Evolutionary conservation across 768 basidiomycete species (phyloP), one percentile per base, ranked within the genome.

Genomic region (Boletus coccyginus): DNA sequence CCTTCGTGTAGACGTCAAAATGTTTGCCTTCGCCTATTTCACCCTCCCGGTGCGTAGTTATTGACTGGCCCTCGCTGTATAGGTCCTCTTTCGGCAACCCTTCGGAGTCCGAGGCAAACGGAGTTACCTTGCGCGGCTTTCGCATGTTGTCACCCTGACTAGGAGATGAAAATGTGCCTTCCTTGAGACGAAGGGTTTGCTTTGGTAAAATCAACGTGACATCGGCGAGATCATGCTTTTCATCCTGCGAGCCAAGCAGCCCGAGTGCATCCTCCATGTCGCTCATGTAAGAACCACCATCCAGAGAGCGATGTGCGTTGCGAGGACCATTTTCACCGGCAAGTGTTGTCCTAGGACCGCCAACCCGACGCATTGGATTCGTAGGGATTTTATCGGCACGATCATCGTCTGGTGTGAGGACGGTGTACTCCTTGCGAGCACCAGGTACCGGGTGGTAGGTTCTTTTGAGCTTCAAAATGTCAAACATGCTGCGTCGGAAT

Each of bases 401-500:
- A 12, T 56, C 54, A 32, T 48, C 56, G 3, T 31, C 49, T 7
- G 36, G 42, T 5, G 17, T 16, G 17, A 62, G 32, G 33, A 31
- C 36, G 4, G 39, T 12, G 33, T 62, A 54, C 19, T 52, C 44
- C 17, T 45, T 41, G 36, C 14, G 44, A 16, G n/a, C 19, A 19
- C 24, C 56, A 14, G 51, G 50, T 13, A 31, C 39, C n/a, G 40
- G 27, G 4, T 24, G 62, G n/a, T 47, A 36, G 40, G 51, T 39
- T 29, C 42, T 41, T 21, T 44, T 62, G 29, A 64, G 57, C 44
- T 50, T 65, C 47, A 71, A 45, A 10, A 70, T 54, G 44, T 63
- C 59, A 29, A 70, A 60, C 60, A 63, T 61, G 58, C 60, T 57
- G 14, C 55, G 65, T 33, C 60, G 63, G 47, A 58, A 59, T 38